These are phyloP conservation scores for Xylaria bambusicola DNA, from an alignment of 495 filamentous ascomycete species.

Conservation along the genomic window DNA sequence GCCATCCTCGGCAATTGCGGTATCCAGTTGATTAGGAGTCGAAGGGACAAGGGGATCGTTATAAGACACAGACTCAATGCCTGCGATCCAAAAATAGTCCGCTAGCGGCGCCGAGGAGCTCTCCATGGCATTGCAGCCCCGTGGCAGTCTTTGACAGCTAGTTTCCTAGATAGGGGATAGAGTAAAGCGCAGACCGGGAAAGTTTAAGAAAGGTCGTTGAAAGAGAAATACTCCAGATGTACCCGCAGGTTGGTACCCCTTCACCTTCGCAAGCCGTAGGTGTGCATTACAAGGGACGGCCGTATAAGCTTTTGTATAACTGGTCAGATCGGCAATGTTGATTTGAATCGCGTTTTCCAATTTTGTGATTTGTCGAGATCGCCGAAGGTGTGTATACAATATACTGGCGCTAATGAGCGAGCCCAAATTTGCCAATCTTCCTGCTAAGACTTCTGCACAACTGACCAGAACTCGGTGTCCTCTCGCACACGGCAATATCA, in stretches of 20 bases:
- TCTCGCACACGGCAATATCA: neutral
- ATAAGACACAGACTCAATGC: constrained; percentile 74
- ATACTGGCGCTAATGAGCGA: constrained; percentile 2
- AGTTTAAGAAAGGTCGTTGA: neutral
- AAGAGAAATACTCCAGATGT: neutral
- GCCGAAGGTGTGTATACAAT: constrained; percentile 5
- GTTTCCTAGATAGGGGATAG: neutral
- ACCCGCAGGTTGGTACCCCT: neutral
- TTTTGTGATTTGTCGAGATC: neutral
- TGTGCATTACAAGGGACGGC: constrained; percentile 7
- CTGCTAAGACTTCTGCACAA: neutral
- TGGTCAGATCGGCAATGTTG: neutral
- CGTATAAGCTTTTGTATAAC: neutral
- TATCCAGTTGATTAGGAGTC: constrained; percentile 54
- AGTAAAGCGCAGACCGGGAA: neutral
- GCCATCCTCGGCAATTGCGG: constrained; percentile 81
- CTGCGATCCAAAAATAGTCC: constrained; percentile 99
- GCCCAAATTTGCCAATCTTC: neutral
- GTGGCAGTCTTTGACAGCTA: constrained; percentile 12
- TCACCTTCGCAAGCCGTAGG: constrained; percentile 1
- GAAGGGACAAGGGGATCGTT: constrained; percentile 44
- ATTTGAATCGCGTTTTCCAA: neutral
- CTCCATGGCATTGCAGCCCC: constrained; percentile 55
- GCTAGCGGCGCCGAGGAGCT: constrained; percentile 78
- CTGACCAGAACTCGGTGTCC: neutral